These are phyloP conservation scores for Phytophthora chlamydospora DNA, from an alignment of 352 stramenopile genomes.

Conservation along the genomic window DNA sequence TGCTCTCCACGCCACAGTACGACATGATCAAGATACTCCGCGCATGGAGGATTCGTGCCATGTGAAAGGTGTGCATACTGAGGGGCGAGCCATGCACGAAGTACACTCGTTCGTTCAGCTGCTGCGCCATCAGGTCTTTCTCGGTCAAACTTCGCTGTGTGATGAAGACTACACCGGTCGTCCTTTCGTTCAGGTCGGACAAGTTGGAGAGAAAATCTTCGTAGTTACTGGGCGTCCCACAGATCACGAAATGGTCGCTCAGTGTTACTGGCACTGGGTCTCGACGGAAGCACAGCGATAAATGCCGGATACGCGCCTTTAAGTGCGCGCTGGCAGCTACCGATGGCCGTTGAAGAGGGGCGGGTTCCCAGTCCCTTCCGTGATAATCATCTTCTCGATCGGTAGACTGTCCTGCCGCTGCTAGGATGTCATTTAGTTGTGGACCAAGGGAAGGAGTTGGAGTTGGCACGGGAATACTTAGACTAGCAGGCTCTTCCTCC, in stretches of 20 bases:
- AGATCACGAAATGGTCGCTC: slow-evolving; percentile 64
- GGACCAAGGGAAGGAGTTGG: background rate
- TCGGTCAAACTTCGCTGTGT: slow-evolving; percentile 55
- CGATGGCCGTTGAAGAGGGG: slow-evolving; percentile 24
- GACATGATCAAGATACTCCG: slow-evolving; percentile 78
- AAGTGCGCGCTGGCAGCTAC: slow-evolving; percentile 21
- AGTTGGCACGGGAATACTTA: background rate
- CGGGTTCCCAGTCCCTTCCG: slow-evolving; percentile 17
- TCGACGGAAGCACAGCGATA: slow-evolving; percentile 48
- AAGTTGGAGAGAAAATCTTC: slow-evolving; percentile 59
- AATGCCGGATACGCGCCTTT: slow-evolving; percentile 23
- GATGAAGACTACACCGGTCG: slow-evolving; percentile 58
- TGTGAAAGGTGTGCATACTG: slow-evolving; percentile 62
- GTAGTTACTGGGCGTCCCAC: slow-evolving; percentile 70
- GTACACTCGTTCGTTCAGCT: slow-evolving; percentile 58
- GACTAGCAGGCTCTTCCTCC: background rate
- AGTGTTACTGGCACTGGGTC: slow-evolving; percentile 41
- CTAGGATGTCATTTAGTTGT: slow-evolving; percentile 6
- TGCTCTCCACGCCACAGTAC: slow-evolving; percentile 58
- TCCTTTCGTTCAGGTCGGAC: slow-evolving; percentile 48
- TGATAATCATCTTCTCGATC: slow-evolving; percentile 18
- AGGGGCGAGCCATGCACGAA: slow-evolving; percentile 76
- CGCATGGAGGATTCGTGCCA: slow-evolving; percentile 58
- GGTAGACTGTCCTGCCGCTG: slow-evolving; percentile 1
- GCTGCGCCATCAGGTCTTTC: slow-evolving; percentile 51